A percentile compares a stretch with the other conserved stretches of the same genome.
Evolutionary conservation across 225 moss, liverwort and hornwort species (phyloP).

Genomic region (Antitrichia curtipendula): DNA sequence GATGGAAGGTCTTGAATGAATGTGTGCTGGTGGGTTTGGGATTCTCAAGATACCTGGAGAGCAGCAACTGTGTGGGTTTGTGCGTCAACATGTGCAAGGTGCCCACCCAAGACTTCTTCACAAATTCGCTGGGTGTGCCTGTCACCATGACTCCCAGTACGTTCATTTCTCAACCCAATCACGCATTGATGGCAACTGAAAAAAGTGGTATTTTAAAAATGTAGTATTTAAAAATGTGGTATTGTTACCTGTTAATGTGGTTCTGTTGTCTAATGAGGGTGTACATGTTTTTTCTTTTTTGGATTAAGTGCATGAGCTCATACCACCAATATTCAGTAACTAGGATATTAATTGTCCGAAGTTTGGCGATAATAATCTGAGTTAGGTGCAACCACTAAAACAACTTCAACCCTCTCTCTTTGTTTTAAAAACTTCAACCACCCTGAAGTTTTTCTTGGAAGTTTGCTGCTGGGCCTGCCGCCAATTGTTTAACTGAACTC

Average conservation of each 20-base stretch:
- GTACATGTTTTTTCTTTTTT: not conserved
- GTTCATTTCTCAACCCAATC: not conserved
- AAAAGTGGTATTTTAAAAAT: no score
- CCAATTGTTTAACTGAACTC: not conserved
- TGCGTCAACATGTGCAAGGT: constrained; percentile 98
- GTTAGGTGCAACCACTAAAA: no score
- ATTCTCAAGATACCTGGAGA: constrained; percentile 49
- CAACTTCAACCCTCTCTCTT: not conserved
- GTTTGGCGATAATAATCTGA: not conserved
- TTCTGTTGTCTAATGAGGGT: not conserved
- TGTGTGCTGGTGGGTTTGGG: not conserved
- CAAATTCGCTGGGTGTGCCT: constrained; percentile 64
- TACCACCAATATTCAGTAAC: not conserved
- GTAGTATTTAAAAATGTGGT: no score
- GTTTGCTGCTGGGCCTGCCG: not conserved
- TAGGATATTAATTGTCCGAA: not conserved
- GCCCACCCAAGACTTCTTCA: constrained; percentile 84
- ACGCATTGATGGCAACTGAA: no score
- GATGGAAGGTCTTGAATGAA: not conserved
- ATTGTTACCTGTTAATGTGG: no score
- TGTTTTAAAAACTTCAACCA: not conserved
- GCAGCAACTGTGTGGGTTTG: constrained; percentile 84
- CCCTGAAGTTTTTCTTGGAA: not conserved
- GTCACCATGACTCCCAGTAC: constrained; percentile 91
- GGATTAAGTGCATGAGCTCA: not conserved